Evolutionary conservation across 2,329 filamentous ascomycete genomes (phyloP).

Genomic region (Exophiala oligosperma): DNA sequence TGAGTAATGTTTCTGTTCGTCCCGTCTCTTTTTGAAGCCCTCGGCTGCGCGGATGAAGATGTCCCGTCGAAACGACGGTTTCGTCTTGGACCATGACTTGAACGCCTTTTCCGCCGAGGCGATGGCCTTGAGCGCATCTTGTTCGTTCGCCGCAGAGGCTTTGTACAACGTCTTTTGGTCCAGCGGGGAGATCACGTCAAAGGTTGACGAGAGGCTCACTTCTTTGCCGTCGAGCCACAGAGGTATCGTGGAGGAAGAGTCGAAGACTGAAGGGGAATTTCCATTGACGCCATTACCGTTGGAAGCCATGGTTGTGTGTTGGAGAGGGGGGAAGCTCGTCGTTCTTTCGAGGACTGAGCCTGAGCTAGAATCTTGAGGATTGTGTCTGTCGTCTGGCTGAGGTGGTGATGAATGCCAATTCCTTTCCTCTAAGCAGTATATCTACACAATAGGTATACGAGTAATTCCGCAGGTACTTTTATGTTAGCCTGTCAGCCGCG

Average conservation of each 20-base stretch:
- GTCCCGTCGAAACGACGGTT: slow-evolving; percentile 62
- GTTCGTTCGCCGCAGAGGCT: slow-evolving; percentile 57
- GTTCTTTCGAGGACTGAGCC: not conserved
- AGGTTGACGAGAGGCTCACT: slow-evolving; percentile 40
- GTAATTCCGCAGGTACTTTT: too few relatives aligned
- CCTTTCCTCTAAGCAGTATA: too few relatives aligned
- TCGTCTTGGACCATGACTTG: slow-evolving; percentile 65
- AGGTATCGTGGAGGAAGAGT: slow-evolving; percentile 35
- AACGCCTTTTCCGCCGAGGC: slow-evolving; percentile 67
- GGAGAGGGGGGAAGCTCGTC: not conserved
- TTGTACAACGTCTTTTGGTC: slow-evolving; percentile 56
- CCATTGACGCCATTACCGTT: slow-evolving; percentile 19
- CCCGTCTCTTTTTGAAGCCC: slow-evolving; percentile 58
- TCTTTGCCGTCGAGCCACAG: slow-evolving; percentile 47
- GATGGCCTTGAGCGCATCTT: slow-evolving; percentile 57
- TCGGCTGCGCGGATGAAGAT: slow-evolving; percentile 69
- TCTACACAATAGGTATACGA: too few relatives aligned
- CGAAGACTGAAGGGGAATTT: slow-evolving; percentile 21
- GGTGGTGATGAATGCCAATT: too few relatives aligned
- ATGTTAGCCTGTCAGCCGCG: too few relatives aligned
- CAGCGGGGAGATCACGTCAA: slow-evolving; percentile 57
- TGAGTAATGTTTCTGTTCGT: slow-evolving; percentile 64
- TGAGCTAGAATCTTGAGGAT: not conserved
- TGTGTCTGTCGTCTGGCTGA: too few relatives aligned
- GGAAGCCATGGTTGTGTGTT: slow-evolving; percentile 11